These are phyloP conservation scores for Phytophthora agathidicida DNA, from an alignment of 352 stramenopile genomes.

Conservation along the genomic window DNA sequence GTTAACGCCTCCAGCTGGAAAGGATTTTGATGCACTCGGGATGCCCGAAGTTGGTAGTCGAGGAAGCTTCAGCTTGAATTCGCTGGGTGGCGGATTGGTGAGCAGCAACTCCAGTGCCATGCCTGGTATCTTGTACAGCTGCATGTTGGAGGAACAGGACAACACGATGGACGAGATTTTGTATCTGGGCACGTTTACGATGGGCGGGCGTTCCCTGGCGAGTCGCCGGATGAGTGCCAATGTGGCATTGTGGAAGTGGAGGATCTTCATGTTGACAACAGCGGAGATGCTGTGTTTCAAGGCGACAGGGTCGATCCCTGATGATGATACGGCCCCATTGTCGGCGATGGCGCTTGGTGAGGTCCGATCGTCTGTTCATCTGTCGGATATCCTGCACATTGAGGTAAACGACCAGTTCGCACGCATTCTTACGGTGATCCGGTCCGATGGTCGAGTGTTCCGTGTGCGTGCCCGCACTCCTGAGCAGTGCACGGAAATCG, in stretches of 20 bases:
- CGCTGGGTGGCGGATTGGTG: slow-evolving; percentile 19
- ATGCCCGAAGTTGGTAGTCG: slow-evolving; percentile 13
- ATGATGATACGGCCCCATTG: slow-evolving; percentile 27
- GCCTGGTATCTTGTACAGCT: slow-evolving; percentile 76
- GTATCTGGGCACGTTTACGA: slow-evolving; percentile 81
- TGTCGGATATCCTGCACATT: slow-evolving; percentile 82
- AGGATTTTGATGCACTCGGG: slow-evolving; percentile 5
- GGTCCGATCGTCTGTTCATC: slow-evolving; percentile 68
- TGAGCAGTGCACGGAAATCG: slow-evolving; percentile 72
- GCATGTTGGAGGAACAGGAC: slow-evolving; percentile 75
- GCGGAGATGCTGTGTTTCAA: slow-evolving; percentile 85
- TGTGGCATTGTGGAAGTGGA: slow-evolving; percentile 81
- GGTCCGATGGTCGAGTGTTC: slow-evolving; percentile 75
- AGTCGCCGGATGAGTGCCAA: slow-evolving; percentile 76
- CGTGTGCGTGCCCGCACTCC: slow-evolving; percentile 68
- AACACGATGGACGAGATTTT: slow-evolving; percentile 81
- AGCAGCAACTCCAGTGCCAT: slow-evolving; percentile 31
- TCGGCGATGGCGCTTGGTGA: slow-evolving; percentile 63
- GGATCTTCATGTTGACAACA: slow-evolving; percentile 77
- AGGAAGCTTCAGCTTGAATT: slow-evolving; percentile 38
- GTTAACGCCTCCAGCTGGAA: slow-evolving; percentile 13
- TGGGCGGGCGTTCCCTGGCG: slow-evolving; percentile 71
- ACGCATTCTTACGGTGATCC: slow-evolving; percentile 76
- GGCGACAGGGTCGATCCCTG: slow-evolving; percentile 38
- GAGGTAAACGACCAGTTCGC: slow-evolving; percentile 76